Evolutionary conservation across 352 stramenopile genomes (phyloP).

Genomic region (Phytophthora pini): DNA sequence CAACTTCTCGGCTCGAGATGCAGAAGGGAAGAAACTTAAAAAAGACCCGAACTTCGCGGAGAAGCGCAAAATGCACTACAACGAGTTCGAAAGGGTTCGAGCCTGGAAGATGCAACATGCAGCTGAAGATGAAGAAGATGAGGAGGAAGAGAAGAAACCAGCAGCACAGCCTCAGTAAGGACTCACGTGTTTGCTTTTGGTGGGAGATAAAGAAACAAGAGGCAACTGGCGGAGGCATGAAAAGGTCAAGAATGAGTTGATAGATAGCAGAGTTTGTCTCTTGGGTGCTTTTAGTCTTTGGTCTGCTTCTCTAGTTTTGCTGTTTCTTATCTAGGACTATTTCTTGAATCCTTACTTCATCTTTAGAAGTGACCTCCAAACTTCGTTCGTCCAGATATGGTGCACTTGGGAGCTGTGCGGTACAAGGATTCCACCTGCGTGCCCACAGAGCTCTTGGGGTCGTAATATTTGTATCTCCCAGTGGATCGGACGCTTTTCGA

Average conservation of each 20-base stretch:
- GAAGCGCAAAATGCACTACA: conserved; percentile 87
- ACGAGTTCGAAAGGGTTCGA: conserved; percentile 79
- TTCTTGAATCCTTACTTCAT: conserved; percentile 1
- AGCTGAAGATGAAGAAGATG: conserved; percentile 47
- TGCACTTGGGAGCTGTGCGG: conserved; percentile 64
- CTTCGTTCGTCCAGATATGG: conserved; percentile 84
- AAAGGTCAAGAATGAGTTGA: conserved; percentile 16
- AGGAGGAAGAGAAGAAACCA: conserved; percentile 38
- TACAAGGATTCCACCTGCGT: conserved; percentile 74
- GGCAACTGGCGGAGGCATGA: conserved; percentile 9
- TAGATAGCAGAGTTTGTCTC: conserved; percentile 19
- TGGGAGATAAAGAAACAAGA: neutral
- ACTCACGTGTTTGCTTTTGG: conserved; percentile 1
- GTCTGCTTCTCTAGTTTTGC: neutral
- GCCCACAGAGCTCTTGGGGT: conserved; percentile 65
- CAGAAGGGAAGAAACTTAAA: conserved; percentile 66
- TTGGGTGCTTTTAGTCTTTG: neutral
- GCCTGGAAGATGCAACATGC: conserved; percentile 70
- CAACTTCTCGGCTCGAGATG: conserved; percentile 50
- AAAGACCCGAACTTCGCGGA: conserved; percentile 74
- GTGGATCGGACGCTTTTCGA: conserved; percentile 41
- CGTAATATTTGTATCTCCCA: conserved; percentile 54
- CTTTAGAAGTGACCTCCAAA: conserved; percentile 76
- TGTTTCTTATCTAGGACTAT: conserved; percentile 18
- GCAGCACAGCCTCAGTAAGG: conserved; percentile 9